phyloP scores from a whole-genome alignment of 2,329 filamentous ascomycete genomes.

The Amylocarpus encephaloides region DNA sequence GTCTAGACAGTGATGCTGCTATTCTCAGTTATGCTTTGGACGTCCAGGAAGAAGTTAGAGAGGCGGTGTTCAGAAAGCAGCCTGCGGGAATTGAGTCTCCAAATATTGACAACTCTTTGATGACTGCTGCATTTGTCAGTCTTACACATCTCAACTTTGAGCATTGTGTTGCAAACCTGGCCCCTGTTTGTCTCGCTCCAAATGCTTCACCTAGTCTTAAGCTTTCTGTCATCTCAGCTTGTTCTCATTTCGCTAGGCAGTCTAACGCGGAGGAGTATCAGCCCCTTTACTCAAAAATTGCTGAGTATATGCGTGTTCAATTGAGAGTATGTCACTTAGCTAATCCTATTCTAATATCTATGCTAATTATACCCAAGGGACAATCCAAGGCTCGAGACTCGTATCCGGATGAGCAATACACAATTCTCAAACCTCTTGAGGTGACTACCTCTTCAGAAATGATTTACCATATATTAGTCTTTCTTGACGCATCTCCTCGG shows the following conservation, averaged over 20 bases:
- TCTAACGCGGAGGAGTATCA: slow-evolving; percentile 43
- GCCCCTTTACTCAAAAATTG: slow-evolving; percentile 48
- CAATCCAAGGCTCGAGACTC: slow-evolving; percentile 22
- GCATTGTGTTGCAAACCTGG: slow-evolving; percentile 49
- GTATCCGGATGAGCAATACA: slow-evolving; percentile 33
- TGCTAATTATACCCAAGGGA: slow-evolving; percentile 20
- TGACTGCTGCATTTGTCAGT: slow-evolving; percentile 61
- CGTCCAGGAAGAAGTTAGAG: slow-evolving; percentile 61
- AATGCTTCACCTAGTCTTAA: slow-evolving; percentile 54
- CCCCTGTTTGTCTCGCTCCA: slow-evolving; percentile 50
- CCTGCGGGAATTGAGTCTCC: slow-evolving; percentile 41
- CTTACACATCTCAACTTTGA: slow-evolving; percentile 57
- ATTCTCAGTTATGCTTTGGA: slow-evolving; percentile 60
- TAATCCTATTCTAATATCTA: not conserved
- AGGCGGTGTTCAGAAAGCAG: slow-evolving; percentile 55
- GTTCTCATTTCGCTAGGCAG: slow-evolving; percentile 54
- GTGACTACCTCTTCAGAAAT: slow-evolving; percentile 37
- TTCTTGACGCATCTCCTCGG: slow-evolving; percentile 48
- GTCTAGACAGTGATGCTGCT: slow-evolving; percentile 52
- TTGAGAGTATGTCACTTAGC: slow-evolving; percentile 47
- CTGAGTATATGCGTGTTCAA: slow-evolving; percentile 51
- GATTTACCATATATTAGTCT: slow-evolving; percentile 49
- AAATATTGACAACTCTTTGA: slow-evolving; percentile 55
- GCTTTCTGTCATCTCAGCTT: slow-evolving; percentile 55
- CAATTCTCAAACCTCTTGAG: slow-evolving; percentile 37